Conservation (phyloP, 352 stramenopile species). For the Globisporangium rhizosaccharum region DNA sequence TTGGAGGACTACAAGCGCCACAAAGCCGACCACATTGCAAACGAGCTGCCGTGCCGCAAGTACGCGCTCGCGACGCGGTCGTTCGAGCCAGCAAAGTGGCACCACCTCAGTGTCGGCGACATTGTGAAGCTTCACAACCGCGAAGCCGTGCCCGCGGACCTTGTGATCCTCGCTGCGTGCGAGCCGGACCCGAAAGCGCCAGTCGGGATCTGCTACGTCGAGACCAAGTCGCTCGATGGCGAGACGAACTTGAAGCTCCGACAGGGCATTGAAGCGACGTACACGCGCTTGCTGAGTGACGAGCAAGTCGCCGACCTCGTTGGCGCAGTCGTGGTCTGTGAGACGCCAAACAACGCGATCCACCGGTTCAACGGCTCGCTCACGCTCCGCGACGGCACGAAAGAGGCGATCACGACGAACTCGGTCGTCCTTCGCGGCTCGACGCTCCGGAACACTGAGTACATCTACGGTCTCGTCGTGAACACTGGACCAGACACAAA, state of each 20-base stretch:
- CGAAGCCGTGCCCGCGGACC: conserved; percentile 80
- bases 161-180: conserved; percentile 80
- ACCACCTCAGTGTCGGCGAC: conserved; percentile 80
- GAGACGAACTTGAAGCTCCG: conserved; percentile 93
- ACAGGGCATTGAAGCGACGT: conserved; percentile 72
- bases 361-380: conserved; percentile 89
- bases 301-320: conserved; percentile 40
- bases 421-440: conserved; percentile 84
- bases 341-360: conserved; percentile 88
- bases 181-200: conserved; percentile 70
- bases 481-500: conserved; percentile 90
- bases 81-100: conserved; percentile 75
- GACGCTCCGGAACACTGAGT: conserved; percentile 89
- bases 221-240: conserved; percentile 91
- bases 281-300: conserved; percentile 55
- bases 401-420: conserved; percentile 76
- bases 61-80: conserved; percentile 27
- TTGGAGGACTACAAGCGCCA: conserved; percentile 90
- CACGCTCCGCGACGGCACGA: conserved; percentile 40
- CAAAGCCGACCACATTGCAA: conserved; percentile 81
- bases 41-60: conserved; percentile 58
- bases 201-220: conserved; percentile 85
- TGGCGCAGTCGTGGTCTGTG: conserved; percentile 58
- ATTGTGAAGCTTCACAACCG: conserved; percentile 88
- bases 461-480: conserved; percentile 87